A percentile compares a stretch with the other conserved stretches of the same genome.
Evolutionary conservation across 2,329 filamentous ascomycete genomes (phyloP).

Genomic region (Myriosclerotinia duriaeana): DNA sequence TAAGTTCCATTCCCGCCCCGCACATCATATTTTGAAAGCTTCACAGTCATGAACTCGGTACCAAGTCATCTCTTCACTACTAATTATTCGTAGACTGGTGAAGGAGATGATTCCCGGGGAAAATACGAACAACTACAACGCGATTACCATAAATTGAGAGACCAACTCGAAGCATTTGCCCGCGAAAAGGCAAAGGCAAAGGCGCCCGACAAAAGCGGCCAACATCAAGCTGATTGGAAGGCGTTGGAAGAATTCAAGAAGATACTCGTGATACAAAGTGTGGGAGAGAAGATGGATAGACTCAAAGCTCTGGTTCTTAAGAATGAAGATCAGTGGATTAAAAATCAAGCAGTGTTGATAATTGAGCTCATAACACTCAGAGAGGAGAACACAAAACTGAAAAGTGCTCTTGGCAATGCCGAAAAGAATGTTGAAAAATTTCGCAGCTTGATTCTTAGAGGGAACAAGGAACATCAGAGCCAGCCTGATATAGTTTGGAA

Average conservation of each 20-base stretch:
- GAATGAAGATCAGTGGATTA: too few species aligned
- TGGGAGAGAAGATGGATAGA: too few species aligned
- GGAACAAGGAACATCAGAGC: too few species aligned
- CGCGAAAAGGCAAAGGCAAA: too few species aligned
- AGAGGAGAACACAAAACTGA: not conserved
- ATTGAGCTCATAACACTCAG: not conserved
- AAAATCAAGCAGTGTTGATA: too few species aligned
- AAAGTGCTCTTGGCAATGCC: not conserved
- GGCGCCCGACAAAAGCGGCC: not conserved
- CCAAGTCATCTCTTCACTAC: not conserved
- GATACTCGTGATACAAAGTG: too few species aligned
- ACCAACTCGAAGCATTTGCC: not conserved
- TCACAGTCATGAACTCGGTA: not conserved
- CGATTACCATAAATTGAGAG: not conserved
- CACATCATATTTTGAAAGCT: not conserved
- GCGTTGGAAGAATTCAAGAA: too few species aligned
- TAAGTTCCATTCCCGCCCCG: not conserved
- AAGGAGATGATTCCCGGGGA: not conserved
- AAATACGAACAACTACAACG: not conserved
- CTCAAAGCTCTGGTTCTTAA: too few species aligned
- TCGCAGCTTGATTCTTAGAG: not conserved
- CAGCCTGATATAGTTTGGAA: too few species aligned
- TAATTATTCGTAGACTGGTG: not conserved
- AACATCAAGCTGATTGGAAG: not conserved
- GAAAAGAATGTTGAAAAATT: not conserved